Base-by-base conservation (phyloP, 495 filamentous ascomycete genomes). In the Delitschia confertaspora region DNA sequence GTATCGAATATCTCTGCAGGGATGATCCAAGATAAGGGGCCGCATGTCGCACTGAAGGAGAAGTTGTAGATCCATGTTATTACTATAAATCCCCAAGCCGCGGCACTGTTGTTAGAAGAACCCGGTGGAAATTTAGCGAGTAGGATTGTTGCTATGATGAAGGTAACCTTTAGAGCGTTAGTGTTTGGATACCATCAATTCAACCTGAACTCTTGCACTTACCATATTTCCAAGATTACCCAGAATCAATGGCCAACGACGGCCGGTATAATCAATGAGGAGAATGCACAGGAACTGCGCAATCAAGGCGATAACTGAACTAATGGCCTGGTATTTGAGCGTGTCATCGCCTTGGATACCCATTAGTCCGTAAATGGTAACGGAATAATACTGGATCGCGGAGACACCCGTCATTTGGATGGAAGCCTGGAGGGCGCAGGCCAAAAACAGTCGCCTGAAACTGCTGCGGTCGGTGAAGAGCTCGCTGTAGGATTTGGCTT, bases 11-110 rank as follows among this genome's bases (percentile, higher is more conserved):
- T 74, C 50, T 83, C 79, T 13, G 79, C 77, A 0, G 79, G 78
- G 39, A 83, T 78, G 45, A 83, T 80, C 78, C 68, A 72, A 3
- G 65, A 69, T 1, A 83, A 61, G 1, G 79, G 78, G 14, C 79
- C 79, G 39, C 74, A 79, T 10, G 77, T 76, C 31, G 68, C 68
- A 2, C 70, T 76, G 68, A 82, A 83, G 17, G 69, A 74, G 63
- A 82, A 75, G 56, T 83, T 82, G 64, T 75, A 83, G 1, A 82
- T 52, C 78, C 78, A 82, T 19, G 78, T 82, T 38, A 78, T 75
- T 43, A 82, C 72, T 49, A 83, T 83, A 58, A 84, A 85, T 3
- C 75, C 81, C 75, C 80, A 83, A 20, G 75, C 70, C n/a, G 79
- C 79, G 17, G 66, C 67, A 30, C 57, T 60, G 60, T 77, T 80